Evolutionary conservation across 2,329 filamentous ascomycete genomes (phyloP), one percentile per base, ranked within the genome.

Genomic region (Fusarium brachygibbosum): DNA sequence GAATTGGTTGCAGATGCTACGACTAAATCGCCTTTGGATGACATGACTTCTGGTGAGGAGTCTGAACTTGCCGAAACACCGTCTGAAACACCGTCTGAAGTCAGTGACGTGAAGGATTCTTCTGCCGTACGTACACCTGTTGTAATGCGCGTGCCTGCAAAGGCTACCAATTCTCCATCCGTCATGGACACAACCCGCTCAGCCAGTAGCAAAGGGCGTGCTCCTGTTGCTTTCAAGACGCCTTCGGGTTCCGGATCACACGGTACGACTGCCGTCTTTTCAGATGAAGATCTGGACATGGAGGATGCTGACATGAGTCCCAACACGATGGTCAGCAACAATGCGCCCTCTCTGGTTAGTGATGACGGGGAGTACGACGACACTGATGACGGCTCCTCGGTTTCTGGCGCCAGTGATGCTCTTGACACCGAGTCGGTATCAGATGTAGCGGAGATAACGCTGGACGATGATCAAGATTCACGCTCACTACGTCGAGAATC

Each of bases 321-420:
- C 7, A 88, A 89, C 72, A 91, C 90, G 1, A 80, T 90, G 44
- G 84, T 90, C 51, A 91, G 90, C 77, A 93, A 93, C 78, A 92
- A 92, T 70, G 91, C 92, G 11, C 92, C 92, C 23, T 93, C 91
- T 72, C 84, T 94, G 49, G 91, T 94, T 75, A 93, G 91, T 79
- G 92, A 94, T 78, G 91, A 93, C 75, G 90, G 91, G 72, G 91
- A 93, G 76, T 93, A 91, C 74, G 91, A 92, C 70, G 90, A 91
- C 57, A 92, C 90, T 2, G 88, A 91, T 58, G 88, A 88, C 62
- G 86, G 84, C 45, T 91, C 88, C 6, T 85, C 85, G 5, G 82
- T 84, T 42, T 90, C 88, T 6, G 88, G 88, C 28, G 81, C 82
- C 55, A 87, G 84, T 58, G 86, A 88, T 49, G 83, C 81, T 58